Base-by-base conservation (phyloP, 805 yeast genomes). In the Candida mattraensis region DNA sequence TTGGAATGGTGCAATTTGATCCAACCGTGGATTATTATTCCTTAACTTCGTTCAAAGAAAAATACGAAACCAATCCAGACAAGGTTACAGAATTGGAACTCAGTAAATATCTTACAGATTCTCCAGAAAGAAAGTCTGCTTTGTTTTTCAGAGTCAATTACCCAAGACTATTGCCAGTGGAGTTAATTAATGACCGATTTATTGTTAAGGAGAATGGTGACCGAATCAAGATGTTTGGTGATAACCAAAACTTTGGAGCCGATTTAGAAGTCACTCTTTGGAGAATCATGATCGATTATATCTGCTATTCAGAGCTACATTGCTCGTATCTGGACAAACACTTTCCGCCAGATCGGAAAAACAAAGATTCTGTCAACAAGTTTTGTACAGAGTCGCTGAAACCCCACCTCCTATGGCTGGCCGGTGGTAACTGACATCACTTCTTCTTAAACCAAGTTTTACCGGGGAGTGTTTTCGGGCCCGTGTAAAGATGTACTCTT, bases 1-100 rank as follows among this genome's bases (percentile, higher is more conserved):
- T 74, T 18, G 78, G 75, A 10, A 72, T 73, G 77, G 66, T 77
- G 3, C 76, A 73, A 42, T 70, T 56, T 44, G 78, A 74, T 47
- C 78, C 79, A 1, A 60, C 64, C 1, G 64, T 63, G 27, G 79
- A 74, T 47, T 62, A 33, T 21, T 50, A 45, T 26, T 40, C 60
- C 7, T 30, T 43, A 17, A 46, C 42, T 24, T 46, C 58, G 13
- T 58, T 48, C 31, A 23, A 22, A 8, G 51, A 51, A 11, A 50
- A 50, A 24, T 51, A 45, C 35, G 52, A 43, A 7, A 24, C 49
- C 8, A 44, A 47, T 20, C 51, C 53, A 3, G 50, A 48, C 16
- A 33, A 33, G 16, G 8, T 56, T 8, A 44, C 45, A 3, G 39
- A 44, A 30, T 20, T 11, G 3, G 50, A 50, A 17, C 50, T 51